Conservation (phyloP, 139 green algal genomes). For the Chlamydomonas sp. region DNA sequence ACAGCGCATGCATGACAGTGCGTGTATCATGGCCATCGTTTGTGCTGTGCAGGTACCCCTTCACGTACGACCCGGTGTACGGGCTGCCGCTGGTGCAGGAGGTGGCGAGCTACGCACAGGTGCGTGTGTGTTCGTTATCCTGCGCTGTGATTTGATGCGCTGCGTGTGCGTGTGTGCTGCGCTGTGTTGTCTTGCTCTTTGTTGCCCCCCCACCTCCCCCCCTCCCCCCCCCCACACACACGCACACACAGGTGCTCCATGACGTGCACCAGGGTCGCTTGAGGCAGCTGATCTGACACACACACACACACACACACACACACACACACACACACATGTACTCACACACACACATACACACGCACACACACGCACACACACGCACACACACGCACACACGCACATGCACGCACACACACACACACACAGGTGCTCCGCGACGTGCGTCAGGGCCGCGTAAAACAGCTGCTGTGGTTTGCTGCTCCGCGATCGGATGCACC, state of each 20-base stretch:
- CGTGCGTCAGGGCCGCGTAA: too few species aligned
- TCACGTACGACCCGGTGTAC: constrained; percentile 51
- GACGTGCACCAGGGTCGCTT: too few species aligned
- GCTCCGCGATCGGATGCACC: too few species aligned
- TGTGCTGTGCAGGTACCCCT: constrained; percentile 33
- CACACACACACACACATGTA: constrained; percentile 3
- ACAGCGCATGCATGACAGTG: too few species aligned
- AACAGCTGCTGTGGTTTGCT: too few species aligned
- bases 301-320: constrained; percentile 6
- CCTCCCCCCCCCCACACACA: background rate
- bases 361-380: background rate
- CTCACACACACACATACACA: background rate
- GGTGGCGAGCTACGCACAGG: constrained; percentile 40
- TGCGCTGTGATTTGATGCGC: too few species aligned
- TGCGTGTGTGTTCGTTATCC: too few species aligned
- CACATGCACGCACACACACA: background rate
- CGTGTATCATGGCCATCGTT: background rate
- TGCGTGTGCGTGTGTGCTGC: too few species aligned
- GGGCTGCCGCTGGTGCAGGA: constrained; percentile 46
- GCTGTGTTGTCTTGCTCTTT: background rate
- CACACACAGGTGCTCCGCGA: too few species aligned
- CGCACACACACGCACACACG: too few species aligned
- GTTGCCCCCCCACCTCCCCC: background rate
- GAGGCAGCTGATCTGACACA: too few species aligned
- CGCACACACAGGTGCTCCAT: background rate